Conservation (phyloP, 2,329 filamentous ascomycete genomes). For the Phialocephala subalpina region DNA sequence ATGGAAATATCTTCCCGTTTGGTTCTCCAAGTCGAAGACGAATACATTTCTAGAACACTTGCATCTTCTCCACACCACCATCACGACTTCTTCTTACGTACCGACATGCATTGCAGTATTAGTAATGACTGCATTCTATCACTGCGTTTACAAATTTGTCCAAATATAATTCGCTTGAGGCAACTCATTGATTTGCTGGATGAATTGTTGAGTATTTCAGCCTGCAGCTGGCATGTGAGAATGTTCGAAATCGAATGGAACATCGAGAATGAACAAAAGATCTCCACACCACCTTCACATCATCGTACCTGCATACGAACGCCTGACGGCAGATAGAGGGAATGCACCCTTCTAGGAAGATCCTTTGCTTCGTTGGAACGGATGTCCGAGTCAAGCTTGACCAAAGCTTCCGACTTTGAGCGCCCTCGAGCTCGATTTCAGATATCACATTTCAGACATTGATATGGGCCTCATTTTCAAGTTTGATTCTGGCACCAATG, state of each 20-base stretch:
- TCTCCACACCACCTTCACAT: not conserved
- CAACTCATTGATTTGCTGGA: not conserved
- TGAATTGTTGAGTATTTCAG: not conserved
- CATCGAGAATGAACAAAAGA: no score
- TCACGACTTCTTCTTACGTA: not conserved
- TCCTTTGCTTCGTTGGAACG: not conserved
- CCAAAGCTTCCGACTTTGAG: not conserved
- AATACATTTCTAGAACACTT: not conserved
- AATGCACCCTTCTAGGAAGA: not conserved
- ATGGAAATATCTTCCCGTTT: not conserved
- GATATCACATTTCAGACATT: no score
- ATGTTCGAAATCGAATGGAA: not conserved
- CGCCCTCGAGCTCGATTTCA: no score
- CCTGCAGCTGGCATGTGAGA: not conserved
- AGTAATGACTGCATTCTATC: not conserved
- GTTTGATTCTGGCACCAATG: not conserved
- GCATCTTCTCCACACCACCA: slow-evolving; percentile 6
- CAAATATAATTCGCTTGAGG: not conserved
- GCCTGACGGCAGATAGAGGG: no score
- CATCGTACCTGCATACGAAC: not conserved
- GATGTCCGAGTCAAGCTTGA: not conserved
- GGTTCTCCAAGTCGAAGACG: not conserved
- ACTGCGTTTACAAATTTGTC: not conserved
- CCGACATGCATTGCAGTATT: not conserved
- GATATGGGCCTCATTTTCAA: no score